Base-by-base conservation (phyloP, 257 asterid species). In the Plantago ovata region DNA sequence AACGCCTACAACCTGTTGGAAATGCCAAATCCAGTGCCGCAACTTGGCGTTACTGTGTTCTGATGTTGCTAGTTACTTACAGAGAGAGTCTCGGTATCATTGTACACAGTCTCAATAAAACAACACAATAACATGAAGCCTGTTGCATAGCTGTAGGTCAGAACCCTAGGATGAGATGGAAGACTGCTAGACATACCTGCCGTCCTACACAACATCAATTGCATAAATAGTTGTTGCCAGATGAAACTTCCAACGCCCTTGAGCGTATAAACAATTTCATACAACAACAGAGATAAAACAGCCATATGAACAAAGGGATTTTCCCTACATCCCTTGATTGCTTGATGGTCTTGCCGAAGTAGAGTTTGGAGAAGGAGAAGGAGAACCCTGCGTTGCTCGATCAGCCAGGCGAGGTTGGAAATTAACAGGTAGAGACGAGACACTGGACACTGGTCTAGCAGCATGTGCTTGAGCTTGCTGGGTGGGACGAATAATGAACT, bases 401-500 rank as follows among this genome's bases (percentile, higher is more conserved):
- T 59, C 68, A 38, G 62, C 66, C 46, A 61, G 53, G 50, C 46
- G 42, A 36, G 66, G 55, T 18, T 72, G 79, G 21, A 69, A 69
- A 61, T 52, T 52, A 53, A 70, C 42, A 9, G 73, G 69, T 24
- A 61, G 58, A 4, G 84, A 28, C 15, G 61, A 14, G 44, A n/a
- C 36, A 48, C 53, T 78, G 3, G 74, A 21, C 46, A 61, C 61
- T 20, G 89, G 79, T 53, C 78, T 61, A 21, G 65, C 60, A 63
- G 75, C 64, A 61, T 73, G 85, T 43, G 75, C 64, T 67, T 73
- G 85, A 44, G 71, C 58, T 50, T 69, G 72, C 61, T 70, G 80
- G 38, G 48, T 74, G 65, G 87, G 81, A 64, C 51, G 77, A 54
- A 47, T 57, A 51, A 76, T 72, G 72, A 33, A 75, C 60, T 73